These are phyloP conservation scores for Hibiscus tridactylites DNA, from an alignment of 345 rosid genomes.

Conservation along the genomic window DNA sequence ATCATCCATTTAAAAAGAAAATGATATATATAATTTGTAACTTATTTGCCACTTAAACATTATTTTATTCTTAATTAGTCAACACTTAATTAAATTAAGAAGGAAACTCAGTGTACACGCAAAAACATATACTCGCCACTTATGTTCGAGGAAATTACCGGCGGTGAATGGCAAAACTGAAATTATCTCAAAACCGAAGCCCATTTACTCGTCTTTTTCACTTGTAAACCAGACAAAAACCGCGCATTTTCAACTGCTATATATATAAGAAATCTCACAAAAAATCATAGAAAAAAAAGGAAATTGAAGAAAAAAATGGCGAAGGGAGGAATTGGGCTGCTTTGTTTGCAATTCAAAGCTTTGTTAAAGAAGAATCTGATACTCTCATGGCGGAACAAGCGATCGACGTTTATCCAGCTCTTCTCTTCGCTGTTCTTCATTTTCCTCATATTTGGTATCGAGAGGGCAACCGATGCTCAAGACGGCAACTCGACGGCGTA, in stretches of 20 bases:
- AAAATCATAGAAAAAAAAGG: no score
- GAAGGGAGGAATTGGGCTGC: slow-evolving; percentile 48
- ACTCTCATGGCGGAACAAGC: slow-evolving; percentile 85
- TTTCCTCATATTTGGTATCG: slow-evolving; percentile 68
- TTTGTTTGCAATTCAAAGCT: slow-evolving; percentile 57
- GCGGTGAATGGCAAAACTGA: neutral
- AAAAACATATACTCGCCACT: no score
- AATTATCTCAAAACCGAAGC: neutral
- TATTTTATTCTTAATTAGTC: neutral
- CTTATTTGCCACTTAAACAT: no score
- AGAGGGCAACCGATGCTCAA: slow-evolving; percentile 41
- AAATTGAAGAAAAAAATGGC: neutral
- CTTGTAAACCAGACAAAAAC: neutral
- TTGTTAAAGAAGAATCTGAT: slow-evolving; percentile 60
- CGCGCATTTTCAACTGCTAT: slow-evolving; percentile 3
- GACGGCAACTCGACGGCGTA: slow-evolving; percentile 37
- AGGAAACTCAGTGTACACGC: neutral
- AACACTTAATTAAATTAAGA: neutral
- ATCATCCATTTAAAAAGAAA: no score
- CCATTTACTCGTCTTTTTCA: neutral
- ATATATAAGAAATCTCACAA: neutral
- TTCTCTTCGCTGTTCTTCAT: slow-evolving; percentile 87
- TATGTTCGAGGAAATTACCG: neutral
- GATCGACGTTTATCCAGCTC: slow-evolving; percentile 69
- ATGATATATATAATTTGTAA: no score